Conservation (phyloP, 768 basidiomycete genomes). For the Fomitopsis serialis region DNA sequence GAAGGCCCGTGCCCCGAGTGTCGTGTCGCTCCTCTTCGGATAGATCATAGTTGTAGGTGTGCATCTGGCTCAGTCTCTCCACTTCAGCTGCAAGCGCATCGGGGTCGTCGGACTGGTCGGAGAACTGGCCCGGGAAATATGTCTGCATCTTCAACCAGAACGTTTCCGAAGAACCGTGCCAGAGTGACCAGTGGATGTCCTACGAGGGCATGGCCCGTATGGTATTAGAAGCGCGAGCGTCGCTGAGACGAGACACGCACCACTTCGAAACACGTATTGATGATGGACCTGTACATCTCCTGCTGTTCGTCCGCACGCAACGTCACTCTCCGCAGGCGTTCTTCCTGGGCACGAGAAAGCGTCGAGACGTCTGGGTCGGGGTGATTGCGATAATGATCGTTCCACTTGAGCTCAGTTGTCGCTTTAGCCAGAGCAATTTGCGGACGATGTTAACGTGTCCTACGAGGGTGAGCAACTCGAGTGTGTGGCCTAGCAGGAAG, state of each 20-base stretch:
- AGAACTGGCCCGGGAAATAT: slow-evolving; percentile 3
- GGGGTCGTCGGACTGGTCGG: not conserved
- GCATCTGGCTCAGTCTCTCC: not conserved
- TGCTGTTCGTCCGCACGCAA: not conserved
- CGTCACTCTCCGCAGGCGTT: not conserved
- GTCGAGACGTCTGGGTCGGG: not conserved
- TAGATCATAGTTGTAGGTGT: slow-evolving; percentile 8
- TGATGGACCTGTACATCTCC: slow-evolving; percentile 7
- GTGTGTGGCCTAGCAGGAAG: slow-evolving; percentile 3
- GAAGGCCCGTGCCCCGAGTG: not conserved
- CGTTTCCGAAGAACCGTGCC: slow-evolving; percentile 6
- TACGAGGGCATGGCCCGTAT: not conserved
- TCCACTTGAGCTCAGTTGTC: slow-evolving; percentile 1
- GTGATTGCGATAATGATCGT: not conserved
- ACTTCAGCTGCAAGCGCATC: not conserved
- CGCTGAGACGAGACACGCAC: slow-evolving; percentile 1
- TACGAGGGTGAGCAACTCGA: slow-evolving; percentile 9
- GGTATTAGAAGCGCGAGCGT: not conserved
- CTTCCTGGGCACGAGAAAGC: not conserved
- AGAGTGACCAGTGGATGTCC: slow-evolving; percentile 8
- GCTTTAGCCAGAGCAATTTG: not conserved
- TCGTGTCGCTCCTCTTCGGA: slow-evolving; percentile 3
- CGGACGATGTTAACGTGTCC: slow-evolving; percentile 11
- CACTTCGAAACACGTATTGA: slow-evolving; percentile 8
- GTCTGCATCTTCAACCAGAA: not conserved